Base-by-base conservation (phyloP, 2,329 filamentous ascomycete genomes). In the Monilinia fructicola region DNA sequence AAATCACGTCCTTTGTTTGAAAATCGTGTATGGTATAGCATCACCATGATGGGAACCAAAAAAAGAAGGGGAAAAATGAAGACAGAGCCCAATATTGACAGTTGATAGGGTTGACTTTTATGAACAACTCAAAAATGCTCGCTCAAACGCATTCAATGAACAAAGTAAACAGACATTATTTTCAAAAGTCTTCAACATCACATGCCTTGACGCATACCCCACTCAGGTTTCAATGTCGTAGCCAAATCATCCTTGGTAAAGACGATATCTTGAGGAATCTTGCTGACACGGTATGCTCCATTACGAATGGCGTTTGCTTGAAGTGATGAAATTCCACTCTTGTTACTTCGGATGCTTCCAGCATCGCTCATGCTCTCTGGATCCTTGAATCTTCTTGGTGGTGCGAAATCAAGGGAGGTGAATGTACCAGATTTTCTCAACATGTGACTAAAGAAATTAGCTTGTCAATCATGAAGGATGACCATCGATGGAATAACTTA, bases 341-440 rank as follows among this genome's bases (percentile, higher is more conserved):
- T 81, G 74, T 87, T 87, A 77, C 86, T 89, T 73, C 81, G 80
- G 71, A 90, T 88, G 74, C 87, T 89, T 66, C 88, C 88, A 0
- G 87, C 82, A 68, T 90, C 88, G 72, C 87, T 90, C 81, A 83
- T 84, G 50, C 73, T 80, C 68, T 88, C 75, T 38, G 77, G 76
- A 68, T 90, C 85, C 77, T 84, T 87, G 78, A 94, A 90, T 76
- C 88, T 89, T 73, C 87, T 87, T 42, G 90, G 90, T 38, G 91
- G 89, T 3, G 90, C 90, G 76, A 95, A 95, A 79, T 95, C 91
- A 38, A 95, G 85, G 0, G 80, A 86, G 4, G 90, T 94, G 75
- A 93, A 94, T 0, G 90, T 91, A 69, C 85, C 82, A 1, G 90
- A 93, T 75, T 92, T 93, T 75, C 90, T 87, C 61, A 95, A 83